These are phyloP conservation scores for Acacia melanoxylon DNA, from an alignment of 306 rosid genomes.

Conservation along the genomic window DNA sequence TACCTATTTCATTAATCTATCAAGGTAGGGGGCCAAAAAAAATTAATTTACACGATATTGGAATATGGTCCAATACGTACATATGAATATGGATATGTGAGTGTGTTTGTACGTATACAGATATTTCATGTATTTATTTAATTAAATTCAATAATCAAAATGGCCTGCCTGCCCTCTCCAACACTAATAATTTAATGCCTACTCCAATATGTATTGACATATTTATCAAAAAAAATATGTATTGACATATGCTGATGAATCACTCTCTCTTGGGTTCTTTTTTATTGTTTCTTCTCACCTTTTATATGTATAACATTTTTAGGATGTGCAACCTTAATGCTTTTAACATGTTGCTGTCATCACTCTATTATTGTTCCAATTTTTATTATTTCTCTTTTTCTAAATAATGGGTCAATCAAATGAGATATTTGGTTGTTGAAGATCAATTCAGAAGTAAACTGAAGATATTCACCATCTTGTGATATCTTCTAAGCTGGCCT, in stretches of 20 bases:
- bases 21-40: constrained; percentile 25
- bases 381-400: neutral
- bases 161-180: constrained; percentile 48
- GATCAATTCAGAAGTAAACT: constrained; percentile 31
- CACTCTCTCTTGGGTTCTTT: constrained; percentile 33
- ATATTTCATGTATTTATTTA: neutral
- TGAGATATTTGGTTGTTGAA: constrained; percentile 15
- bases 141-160: constrained; percentile 28
- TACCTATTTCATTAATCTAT: constrained; percentile 7
- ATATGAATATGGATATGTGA: constrained; percentile 28
- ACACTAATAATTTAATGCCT: constrained; percentile 33
- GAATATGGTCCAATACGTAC: constrained; percentile 41
- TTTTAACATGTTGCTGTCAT: constrained; percentile 32
- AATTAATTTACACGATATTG: neutral
- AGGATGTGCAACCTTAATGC: constrained; percentile 30
- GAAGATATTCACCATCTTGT: constrained; percentile 28
- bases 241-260: constrained; percentile 36
- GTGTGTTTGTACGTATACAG: constrained; percentile 34
- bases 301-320: constrained; percentile 2
- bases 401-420: constrained; percentile 17
- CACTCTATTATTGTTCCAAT: constrained; percentile 23
- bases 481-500: neutral
- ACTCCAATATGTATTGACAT: constrained; percentile 4
- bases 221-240: no score
- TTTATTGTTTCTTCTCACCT: constrained; percentile 34